Percentiles rank a stretch among this genome's conserved stretches.
Conservation (phyloP, 2,329 filamentous ascomycete species). For the Golovinomyces cichoracearum region DNA sequence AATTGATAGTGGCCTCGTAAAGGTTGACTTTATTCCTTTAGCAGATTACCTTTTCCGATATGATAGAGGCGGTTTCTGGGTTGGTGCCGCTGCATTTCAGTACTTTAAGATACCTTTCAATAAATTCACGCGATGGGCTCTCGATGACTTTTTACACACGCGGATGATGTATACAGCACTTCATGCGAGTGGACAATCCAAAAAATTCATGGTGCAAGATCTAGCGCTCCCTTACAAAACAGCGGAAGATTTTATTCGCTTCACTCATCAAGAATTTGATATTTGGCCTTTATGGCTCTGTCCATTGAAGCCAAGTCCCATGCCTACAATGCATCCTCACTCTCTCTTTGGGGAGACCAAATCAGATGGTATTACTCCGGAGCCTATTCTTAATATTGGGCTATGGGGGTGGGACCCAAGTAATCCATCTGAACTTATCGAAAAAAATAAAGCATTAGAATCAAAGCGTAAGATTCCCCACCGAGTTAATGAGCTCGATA, state of each 20-base stretch:
- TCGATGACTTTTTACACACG: constrained; percentile 36
- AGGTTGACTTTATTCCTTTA: constrained; percentile 20
- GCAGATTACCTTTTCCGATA: constrained; percentile 33
- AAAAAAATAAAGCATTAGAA: constrained; percentile 46
- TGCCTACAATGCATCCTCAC: constrained; percentile 15
- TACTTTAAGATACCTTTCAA: constrained; percentile 38
- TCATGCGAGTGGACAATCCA: constrained; percentile 28
- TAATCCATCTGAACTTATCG: constrained; percentile 31
- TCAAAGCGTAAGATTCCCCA: constrained; percentile 20
- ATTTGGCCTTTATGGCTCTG: constrained; percentile 35
- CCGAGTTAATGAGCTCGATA: no score
- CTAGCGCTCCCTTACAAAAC: constrained; percentile 29
- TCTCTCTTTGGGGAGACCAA: constrained; percentile 5
- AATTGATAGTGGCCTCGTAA: constrained; percentile 4
- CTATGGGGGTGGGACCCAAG: constrained; percentile 64
- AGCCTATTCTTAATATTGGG: constrained; percentile 34
- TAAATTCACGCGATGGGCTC: constrained; percentile 27
- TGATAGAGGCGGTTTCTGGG: constrained; percentile 40
- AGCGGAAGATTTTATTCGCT: constrained; percentile 26
- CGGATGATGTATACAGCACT: constrained; percentile 35
- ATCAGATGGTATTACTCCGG: constrained; percentile 12
- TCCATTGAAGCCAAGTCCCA: constrained; percentile 19
- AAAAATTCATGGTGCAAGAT: constrained; percentile 35
- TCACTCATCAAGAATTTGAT: constrained; percentile 20
- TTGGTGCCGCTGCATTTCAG: constrained; percentile 30